These are phyloP conservation scores for Astraeus odoratus DNA, from an alignment of 768 basidiomycete genomes.

Conservation along the genomic window DNA sequence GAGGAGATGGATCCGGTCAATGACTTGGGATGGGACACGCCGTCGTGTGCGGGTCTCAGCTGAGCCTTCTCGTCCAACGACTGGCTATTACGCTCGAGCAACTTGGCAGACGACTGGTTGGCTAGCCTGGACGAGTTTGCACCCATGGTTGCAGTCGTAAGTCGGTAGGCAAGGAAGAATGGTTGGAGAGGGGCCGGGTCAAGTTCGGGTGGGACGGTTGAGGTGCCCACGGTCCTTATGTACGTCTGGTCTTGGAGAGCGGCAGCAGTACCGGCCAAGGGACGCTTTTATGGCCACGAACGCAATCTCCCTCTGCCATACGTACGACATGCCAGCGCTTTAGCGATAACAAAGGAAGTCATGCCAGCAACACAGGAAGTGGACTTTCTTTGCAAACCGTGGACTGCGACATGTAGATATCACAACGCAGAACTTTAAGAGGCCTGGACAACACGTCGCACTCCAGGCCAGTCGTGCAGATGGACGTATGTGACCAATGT, in stretches of 20 bases:
- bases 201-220: not conserved
- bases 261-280: too few species aligned
- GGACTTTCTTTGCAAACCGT: too few species aligned
- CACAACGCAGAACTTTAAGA: too few species aligned
- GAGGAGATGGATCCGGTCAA: slow-evolving; percentile 55
- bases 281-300: too few species aligned
- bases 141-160: slow-evolving; percentile 17
- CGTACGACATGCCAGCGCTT: too few species aligned
- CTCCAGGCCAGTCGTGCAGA: too few species aligned
- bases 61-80: slow-evolving; percentile 22
- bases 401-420: too few species aligned
- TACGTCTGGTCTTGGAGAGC: not conserved
- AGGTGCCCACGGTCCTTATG: not conserved
- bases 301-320: too few species aligned
- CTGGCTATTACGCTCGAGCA: slow-evolving; percentile 14
- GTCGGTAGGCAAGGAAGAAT: not conserved
- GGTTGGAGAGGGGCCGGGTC: not conserved
- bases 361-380: too few species aligned
- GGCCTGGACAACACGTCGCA: too few species aligned
- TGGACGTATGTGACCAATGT: too few species aligned
- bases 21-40: slow-evolving; percentile 30
- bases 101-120: slow-evolving; percentile 9
- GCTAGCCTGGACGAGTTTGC: slow-evolving; percentile 18
- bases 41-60: not conserved
- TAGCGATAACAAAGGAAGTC: too few species aligned